Evolutionary conservation across 192 early-diverging fungal species (phyloP), one percentile per base, ranked within the genome.

Genomic region (Coemansia sp.): DNA sequence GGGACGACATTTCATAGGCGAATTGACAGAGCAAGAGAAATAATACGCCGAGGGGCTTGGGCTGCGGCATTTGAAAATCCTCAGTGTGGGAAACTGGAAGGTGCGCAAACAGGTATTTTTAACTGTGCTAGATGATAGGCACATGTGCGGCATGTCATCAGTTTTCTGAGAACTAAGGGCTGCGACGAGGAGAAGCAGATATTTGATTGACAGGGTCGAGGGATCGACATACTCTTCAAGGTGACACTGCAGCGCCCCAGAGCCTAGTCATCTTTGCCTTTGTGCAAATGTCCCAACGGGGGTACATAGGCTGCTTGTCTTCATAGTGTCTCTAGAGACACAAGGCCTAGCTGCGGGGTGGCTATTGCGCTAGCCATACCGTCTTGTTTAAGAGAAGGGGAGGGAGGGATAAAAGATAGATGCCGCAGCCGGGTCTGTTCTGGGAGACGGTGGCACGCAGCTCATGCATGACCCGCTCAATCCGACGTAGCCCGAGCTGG

Each of bases 381-480:
- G 1, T 33, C 35, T 34, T 24, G 29, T 13, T 57, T 17, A 33
- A 35, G 54, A 35, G 33, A 54, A 17, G 54, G 54, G 51, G 29
- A 31, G 51, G 51, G 29, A 34, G 54, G 54, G 54, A 57, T 24
- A 16, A 34, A 57, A 16, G 54, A 33, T n/a, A 57, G 54, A 34
- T 33, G 54, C 54, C 54, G 54, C 54, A 57, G 54, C 54, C 54
- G 54, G 54, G 54, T 57, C 54, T 57, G 54, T 34, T 57, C 54
- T 57, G 54, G 31, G 54, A 10, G 46, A 48, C n/a, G 19, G 51
- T 29, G 51, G 51, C 51, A 53, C 51, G 51, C 24, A 53, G 51
- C 51, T 53, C 54, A 57, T 57, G 54, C 54, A 57, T 33, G 54
- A 34, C 54, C 54, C 54, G 54, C 54, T 57, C 54, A 57, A 57